Base-by-base conservation (phyloP, 208 protist species). In the Acanthamoeba triangularis region DNA sequence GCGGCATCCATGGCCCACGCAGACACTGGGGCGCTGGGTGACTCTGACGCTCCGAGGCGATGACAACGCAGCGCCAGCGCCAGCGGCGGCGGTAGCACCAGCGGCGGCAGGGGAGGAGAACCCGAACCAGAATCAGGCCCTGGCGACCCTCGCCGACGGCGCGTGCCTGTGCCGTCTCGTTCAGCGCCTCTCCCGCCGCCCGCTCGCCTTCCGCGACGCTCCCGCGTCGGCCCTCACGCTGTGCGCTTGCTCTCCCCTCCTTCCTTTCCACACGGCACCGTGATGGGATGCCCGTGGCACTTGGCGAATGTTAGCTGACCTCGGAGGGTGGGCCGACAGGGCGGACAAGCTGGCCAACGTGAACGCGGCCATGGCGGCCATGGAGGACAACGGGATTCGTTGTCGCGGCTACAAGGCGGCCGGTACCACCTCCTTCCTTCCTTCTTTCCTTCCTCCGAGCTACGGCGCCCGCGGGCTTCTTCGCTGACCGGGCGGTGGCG, bases 11-110 rank as follows among this genome's bases (percentile, higher is more conserved):
- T 41, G 54, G 1, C 6, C 13, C 56, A 3, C 13, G 20, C 8
- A 84, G 74, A 84, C 74, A 23, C 74, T 84, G 8, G 74, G 74
- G 44, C 33, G 74, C 11, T 84, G 74, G 74, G 74, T 84, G 30
- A 14, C 20, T 13, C 74, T 84, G 23, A 30, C 54, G 74, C 41
- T 84, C 30, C 74, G 28, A n/a, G 74, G 11, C 41, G 74, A 52
- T 30, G 74, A 35, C 14, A 6, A 14, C 14, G 74, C 13, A 84
- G 74, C 30, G 41, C 30, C 72, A 6, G 5, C n/a, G 14, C 25
- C 8, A 41, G 74, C 23, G 74, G 23, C 74, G 74, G 30, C 30
- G 8, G 28, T 52, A 20, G 28, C 23, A 16, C 18, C 18, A 25
- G 30, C 16, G 18, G 16, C 41, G 10, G 35, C 41, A 0, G 41